Conservation (phyloP, 768 basidiomycete genomes). For the Ramaria rubella region DNA sequence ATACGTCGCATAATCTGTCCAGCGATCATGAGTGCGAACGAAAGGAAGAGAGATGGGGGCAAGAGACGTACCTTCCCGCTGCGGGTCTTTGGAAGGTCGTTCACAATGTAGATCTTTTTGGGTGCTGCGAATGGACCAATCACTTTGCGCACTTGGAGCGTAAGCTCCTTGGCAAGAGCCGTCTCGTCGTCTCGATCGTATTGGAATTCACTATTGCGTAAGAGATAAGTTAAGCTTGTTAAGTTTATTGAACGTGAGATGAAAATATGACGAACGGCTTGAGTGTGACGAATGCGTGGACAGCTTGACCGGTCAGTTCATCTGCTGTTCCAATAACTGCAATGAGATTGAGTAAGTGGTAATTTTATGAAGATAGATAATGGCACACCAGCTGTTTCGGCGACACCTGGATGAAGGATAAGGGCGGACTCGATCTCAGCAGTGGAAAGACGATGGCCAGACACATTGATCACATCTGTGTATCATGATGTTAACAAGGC, state of each 20-base stretch:
- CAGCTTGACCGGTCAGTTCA: conserved; percentile 88
- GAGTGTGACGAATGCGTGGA: conserved; percentile 89
- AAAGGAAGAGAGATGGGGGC: not conserved
- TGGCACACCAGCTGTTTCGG: conserved; percentile 74
- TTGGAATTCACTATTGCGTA: conserved; percentile 66
- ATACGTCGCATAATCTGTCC: conserved; percentile 86
- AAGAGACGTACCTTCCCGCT: conserved; percentile 70
- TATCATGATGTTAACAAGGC: not conserved
- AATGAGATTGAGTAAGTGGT: conserved; percentile 7
- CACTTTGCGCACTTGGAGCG: conserved; percentile 92
- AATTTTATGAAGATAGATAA: not conserved
- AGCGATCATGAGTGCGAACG: not conserved
- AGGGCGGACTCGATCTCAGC: conserved; percentile 98
- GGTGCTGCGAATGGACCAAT: conserved; percentile 98
- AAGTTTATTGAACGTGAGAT: not conserved
- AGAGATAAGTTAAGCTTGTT: not conserved
- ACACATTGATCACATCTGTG: conserved; percentile 93
- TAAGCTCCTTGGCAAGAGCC: conserved; percentile 75
- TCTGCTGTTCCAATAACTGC: conserved; percentile 76
- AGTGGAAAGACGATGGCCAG: conserved; percentile 93
- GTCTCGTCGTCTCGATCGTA: conserved; percentile 66
- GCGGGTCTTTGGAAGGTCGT: conserved; percentile 89
- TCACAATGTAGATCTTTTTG: conserved; percentile 81
- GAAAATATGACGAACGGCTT: conserved; percentile 67
- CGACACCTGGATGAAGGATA: conserved; percentile 90